Percentiles rank a stretch among this genome's conserved stretches.
Conservation (phyloP, 73 alveolate species). For the Paramecium primaurelia region DNA sequence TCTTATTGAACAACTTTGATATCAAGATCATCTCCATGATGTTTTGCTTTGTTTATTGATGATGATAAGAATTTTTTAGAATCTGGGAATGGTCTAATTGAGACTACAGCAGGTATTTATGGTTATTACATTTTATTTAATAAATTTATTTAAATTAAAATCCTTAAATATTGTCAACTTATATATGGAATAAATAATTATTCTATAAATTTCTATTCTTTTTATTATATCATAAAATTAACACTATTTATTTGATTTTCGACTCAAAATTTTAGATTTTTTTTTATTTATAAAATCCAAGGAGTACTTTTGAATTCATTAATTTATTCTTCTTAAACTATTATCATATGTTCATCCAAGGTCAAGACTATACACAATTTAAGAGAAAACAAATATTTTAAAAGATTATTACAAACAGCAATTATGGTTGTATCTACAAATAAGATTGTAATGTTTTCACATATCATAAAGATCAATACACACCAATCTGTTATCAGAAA, state of each 20-base stretch:
- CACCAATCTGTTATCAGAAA: background rate
- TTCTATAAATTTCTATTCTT: background rate
- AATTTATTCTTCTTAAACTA: too few relatives aligned
- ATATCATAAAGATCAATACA: background rate
- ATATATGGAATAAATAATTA: background rate
- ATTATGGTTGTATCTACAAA: too few relatives aligned
- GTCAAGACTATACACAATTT: too few relatives aligned
- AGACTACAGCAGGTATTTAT: background rate
- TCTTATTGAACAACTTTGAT: background rate
- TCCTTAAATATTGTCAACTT: background rate
- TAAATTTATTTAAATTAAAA: background rate
- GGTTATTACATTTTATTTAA: background rate
- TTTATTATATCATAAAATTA: background rate
- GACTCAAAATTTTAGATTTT: background rate
- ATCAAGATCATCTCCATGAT: constrained; percentile 24
- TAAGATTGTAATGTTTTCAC: too few relatives aligned
- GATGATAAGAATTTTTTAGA: background rate
- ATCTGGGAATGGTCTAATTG: background rate
- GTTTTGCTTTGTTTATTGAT: constrained; percentile 16
- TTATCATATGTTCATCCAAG: too few relatives aligned
- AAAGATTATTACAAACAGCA: too few relatives aligned
- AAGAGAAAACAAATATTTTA: too few relatives aligned
- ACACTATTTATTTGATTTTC: background rate
- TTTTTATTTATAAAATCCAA: too few relatives aligned
- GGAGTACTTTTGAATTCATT: too few relatives aligned